Evolutionary conservation across 2,329 filamentous ascomycete species (phyloP).

Genomic region (Colletotrichum liriopes): DNA sequence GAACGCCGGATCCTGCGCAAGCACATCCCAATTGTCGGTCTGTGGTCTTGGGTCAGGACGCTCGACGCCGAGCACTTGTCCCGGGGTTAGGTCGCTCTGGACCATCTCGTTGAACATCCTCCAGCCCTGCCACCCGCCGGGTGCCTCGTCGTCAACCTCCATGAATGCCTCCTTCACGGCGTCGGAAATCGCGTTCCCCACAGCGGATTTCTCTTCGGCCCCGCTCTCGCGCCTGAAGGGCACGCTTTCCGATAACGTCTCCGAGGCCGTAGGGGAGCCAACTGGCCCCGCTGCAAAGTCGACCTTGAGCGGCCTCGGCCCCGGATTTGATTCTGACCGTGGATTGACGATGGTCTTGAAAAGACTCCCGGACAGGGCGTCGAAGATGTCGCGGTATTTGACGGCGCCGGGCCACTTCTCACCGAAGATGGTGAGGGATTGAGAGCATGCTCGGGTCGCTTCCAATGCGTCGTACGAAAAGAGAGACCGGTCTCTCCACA

Average conservation of each 20-base stretch:
- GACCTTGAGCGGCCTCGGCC: conserved; percentile 11
- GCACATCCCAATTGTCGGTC: neutral
- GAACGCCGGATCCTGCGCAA: neutral
- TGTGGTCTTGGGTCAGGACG: neutral
- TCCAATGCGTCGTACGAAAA: conserved; percentile 48
- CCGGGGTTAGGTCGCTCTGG: conserved; percentile 34
- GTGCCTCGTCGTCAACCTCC: conserved; percentile 50
- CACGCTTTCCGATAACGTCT: neutral
- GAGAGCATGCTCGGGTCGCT: conserved; percentile 48
- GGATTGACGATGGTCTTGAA: conserved; percentile 46
- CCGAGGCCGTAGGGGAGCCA: neutral
- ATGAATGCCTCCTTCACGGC: conserved; percentile 49
- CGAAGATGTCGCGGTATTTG: conserved; percentile 51
- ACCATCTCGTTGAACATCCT: conserved; percentile 51
- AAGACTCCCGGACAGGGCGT: conserved; percentile 46
- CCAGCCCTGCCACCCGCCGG: conserved; percentile 49
- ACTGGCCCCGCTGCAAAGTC: conserved; percentile 13
- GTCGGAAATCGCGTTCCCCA: conserved; percentile 42
- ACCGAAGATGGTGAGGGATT: conserved; percentile 50
- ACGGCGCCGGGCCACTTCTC: conserved; percentile 50
- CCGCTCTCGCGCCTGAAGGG: neutral
- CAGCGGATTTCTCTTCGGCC: neutral
- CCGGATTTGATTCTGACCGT: neutral
- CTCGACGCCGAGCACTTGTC: too few relatives aligned
- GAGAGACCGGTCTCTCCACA: conserved; percentile 47